These are phyloP conservation scores for Cyclotella baltica DNA, from an alignment of 108 stramenopile species.

Conservation along the genomic window DNA sequence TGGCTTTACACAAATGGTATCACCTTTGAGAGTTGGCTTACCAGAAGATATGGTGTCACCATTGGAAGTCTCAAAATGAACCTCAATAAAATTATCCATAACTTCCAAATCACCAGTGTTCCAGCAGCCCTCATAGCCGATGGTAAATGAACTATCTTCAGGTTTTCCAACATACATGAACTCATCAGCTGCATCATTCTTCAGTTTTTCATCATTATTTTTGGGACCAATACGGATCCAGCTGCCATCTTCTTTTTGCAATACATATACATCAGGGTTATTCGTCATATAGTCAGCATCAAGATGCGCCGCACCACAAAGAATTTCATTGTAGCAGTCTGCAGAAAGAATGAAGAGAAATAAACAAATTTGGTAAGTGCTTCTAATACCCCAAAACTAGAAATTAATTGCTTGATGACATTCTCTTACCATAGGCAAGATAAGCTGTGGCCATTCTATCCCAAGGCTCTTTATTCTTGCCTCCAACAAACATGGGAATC, in stretches of 20 bases:
- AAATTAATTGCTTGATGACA: no score
- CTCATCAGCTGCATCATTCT: background rate
- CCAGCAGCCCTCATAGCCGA: constrained; percentile 25
- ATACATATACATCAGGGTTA: background rate
- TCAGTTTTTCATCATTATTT: background rate
- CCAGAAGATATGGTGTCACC: background rate
- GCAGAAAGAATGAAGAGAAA: no score
- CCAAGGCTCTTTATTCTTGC: background rate
- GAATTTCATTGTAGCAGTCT: constrained; percentile 7
- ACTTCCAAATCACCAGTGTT: background rate
- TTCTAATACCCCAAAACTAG: no score
- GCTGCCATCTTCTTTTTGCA: background rate
- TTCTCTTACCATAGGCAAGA: constrained; percentile 3
- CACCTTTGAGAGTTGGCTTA: constrained; percentile 5
- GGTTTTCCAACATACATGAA: constrained; percentile 11
- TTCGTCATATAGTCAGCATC: background rate
- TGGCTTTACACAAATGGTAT: background rate
- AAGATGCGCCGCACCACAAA: constrained; percentile 11
- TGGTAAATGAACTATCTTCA: background rate
- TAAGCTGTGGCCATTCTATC: constrained; percentile 4
- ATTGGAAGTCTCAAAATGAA: background rate
- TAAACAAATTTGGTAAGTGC: no score
- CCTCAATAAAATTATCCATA: constrained; percentile 14
- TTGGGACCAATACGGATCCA: constrained; percentile 7
- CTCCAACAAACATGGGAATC: constrained; percentile 13